These are phyloP conservation scores for Oxyria digyna DNA, from an alignment of 148 eudicot species.

Conservation along the genomic window DNA sequence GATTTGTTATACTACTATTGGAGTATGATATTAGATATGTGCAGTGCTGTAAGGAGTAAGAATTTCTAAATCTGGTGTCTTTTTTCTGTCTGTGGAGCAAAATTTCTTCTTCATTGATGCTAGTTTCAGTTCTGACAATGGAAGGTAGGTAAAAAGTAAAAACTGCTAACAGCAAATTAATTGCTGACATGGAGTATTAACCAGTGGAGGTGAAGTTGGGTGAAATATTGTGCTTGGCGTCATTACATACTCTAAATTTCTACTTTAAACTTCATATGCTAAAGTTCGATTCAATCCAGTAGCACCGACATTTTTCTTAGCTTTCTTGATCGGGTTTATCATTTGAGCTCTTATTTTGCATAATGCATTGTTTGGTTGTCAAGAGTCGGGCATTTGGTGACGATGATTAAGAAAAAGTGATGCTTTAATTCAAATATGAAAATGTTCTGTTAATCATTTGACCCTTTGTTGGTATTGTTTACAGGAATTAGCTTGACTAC, in stretches of 20 bases:
- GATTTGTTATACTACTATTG: background rate
- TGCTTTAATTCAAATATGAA: background rate
- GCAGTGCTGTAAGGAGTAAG: background rate
- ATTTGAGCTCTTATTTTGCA: background rate
- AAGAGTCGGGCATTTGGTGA: background rate
- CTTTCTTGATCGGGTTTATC: background rate
- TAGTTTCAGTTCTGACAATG: background rate
- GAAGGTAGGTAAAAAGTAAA: background rate
- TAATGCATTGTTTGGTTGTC: background rate
- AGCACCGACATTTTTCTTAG: background rate
- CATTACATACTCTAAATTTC: background rate
- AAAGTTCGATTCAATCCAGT: background rate
- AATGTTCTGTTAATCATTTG: background rate
- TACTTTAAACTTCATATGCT: background rate
- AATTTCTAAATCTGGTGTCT: background rate
- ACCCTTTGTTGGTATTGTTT: background rate
- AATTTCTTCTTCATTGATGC: background rate
- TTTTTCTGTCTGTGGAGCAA: background rate
- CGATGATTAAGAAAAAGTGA: background rate
- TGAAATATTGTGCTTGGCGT: background rate
- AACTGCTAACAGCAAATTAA: background rate
- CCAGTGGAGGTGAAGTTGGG: background rate
- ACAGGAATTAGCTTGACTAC: slow-evolving; percentile 82
- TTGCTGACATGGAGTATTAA: background rate
- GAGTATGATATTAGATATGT: background rate